A percentile compares a stretch with the other conserved stretches of the same genome.
These are phyloP conservation scores for Crepidotus variabilis DNA, from an alignment of 768 basidiomycete genomes.

Conservation along the genomic window DNA sequence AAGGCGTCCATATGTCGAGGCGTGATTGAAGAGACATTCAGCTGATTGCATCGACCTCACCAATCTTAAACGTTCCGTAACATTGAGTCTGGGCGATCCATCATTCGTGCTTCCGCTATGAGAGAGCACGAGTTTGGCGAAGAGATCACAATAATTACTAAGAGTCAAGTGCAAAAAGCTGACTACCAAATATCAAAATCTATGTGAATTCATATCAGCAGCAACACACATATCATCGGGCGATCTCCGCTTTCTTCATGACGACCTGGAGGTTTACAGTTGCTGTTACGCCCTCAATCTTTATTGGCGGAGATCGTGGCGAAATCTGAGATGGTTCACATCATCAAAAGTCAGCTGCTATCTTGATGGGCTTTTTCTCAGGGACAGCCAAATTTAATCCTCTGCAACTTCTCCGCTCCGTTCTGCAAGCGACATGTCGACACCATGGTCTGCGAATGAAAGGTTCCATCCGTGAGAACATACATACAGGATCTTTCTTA, in stretches of 20 bases:
- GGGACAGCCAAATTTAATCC: constrained; percentile 30
- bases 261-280: neutral
- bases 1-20: neutral
- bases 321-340: constrained; percentile 27
- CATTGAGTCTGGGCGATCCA: constrained; percentile 15
- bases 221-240: constrained; percentile 3
- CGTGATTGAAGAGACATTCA: constrained; percentile 9
- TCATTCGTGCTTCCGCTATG: constrained; percentile 5
- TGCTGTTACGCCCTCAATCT: neutral
- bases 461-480: constrained; percentile 34
- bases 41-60: constrained; percentile 5
- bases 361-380: constrained; percentile 28
- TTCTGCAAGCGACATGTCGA: constrained; percentile 35
- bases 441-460: constrained; percentile 24
- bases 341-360: constrained; percentile 31
- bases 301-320: constrained; percentile 4
- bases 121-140: neutral
- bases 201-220: neutral
- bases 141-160: no score
- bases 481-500: constrained; percentile 28
- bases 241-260: neutral
- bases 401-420: constrained; percentile 34
- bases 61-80: constrained; percentile 26
- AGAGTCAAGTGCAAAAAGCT: no score
- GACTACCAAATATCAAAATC: no score